Percentiles rank a stretch among this genome's conserved stretches.
These are phyloP conservation scores for Xylariales sp. DNA, from an alignment of 2,329 filamentous ascomycete genomes.

Conservation along the genomic window DNA sequence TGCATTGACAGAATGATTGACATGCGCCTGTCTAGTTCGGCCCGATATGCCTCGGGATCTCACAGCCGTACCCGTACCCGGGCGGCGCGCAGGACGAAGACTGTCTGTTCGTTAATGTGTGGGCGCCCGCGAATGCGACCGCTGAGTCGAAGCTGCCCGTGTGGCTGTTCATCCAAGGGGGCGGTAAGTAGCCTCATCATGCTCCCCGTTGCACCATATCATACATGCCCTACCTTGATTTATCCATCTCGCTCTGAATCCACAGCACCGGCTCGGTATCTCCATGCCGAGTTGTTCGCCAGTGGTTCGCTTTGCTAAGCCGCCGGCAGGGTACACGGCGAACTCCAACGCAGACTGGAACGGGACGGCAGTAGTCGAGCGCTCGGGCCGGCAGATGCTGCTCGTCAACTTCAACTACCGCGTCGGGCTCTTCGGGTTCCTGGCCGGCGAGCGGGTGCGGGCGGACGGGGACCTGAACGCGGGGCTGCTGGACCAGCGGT, in stretches of 20 bases:
- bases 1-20: background rate
- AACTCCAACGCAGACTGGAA: conserved; percentile 66
- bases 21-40: conserved; percentile 52
- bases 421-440: conserved; percentile 71
- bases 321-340: conserved; percentile 50
- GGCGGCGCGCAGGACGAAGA: conserved; percentile 49
- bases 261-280: too few relatives aligned
- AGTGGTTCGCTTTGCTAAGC: background rate
- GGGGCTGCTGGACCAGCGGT: conserved; percentile 72
- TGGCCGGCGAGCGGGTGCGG: conserved; percentile 67
- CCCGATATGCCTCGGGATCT: conserved; percentile 58
- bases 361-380: conserved; percentile 58
- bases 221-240: too few relatives aligned
- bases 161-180: conserved; percentile 63
- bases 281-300: background rate
- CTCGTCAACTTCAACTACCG: conserved; percentile 73
- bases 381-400: conserved; percentile 60
- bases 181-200: conserved; percentile 31
- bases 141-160: conserved; percentile 60
- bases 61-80: conserved; percentile 46
- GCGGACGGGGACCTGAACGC: conserved; percentile 69
- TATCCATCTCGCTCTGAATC: too few relatives aligned
- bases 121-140: conserved; percentile 56
- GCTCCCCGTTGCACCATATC: too few relatives aligned
- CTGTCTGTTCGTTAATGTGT: conserved; percentile 60